Evolutionary conservation across 2,329 filamentous ascomycete species (phyloP).

Genomic region (Coniochaeta sp.): DNA sequence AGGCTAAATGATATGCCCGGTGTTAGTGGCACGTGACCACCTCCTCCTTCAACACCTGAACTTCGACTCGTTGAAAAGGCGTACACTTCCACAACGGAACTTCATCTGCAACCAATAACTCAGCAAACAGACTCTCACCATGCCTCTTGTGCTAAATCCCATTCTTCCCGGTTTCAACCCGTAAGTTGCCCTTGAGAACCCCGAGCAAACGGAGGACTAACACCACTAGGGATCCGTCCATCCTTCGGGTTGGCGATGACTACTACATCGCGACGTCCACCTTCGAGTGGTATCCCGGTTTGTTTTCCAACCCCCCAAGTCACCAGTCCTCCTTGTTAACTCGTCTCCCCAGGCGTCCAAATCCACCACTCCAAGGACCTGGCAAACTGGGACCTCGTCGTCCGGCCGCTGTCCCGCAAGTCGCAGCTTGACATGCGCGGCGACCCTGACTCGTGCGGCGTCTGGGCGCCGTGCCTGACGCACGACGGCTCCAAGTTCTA

Average conservation of each 20-base stretch:
- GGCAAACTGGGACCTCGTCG: slow-evolving; percentile 42
- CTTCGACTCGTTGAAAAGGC: neutral
- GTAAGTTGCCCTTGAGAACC: neutral
- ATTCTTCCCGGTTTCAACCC: slow-evolving; percentile 51
- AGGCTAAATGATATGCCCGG: neutral
- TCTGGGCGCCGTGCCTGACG: slow-evolving; percentile 60
- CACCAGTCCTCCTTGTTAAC: too few relatives aligned
- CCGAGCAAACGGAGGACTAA: too few relatives aligned
- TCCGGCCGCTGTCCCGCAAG: slow-evolving; percentile 40
- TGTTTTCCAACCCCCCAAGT: too few relatives aligned
- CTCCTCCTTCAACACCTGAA: neutral
- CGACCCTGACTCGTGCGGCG: slow-evolving; percentile 51
- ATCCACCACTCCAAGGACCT: slow-evolving; percentile 47
- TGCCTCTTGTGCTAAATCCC: slow-evolving; percentile 44
- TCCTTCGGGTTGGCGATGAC: slow-evolving; percentile 42
- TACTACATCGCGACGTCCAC: slow-evolving; percentile 51
- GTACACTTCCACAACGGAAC: too few relatives aligned
- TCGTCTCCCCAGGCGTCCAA: slow-evolving; percentile 38
- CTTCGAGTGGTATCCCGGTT: slow-evolving; percentile 38
- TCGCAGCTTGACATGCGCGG: slow-evolving; percentile 50
- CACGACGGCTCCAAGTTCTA: slow-evolving; percentile 55
- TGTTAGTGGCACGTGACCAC: neutral
- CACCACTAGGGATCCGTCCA: slow-evolving; percentile 36
- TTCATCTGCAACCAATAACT: neutral
- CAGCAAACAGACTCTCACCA: slow-evolving; percentile 16